A percentile compares a stretch with the other conserved stretches of the same genome.
Evolutionary conservation across 805 yeast species (phyloP).

Genomic region (Yamadazyma ubonensis): DNA sequence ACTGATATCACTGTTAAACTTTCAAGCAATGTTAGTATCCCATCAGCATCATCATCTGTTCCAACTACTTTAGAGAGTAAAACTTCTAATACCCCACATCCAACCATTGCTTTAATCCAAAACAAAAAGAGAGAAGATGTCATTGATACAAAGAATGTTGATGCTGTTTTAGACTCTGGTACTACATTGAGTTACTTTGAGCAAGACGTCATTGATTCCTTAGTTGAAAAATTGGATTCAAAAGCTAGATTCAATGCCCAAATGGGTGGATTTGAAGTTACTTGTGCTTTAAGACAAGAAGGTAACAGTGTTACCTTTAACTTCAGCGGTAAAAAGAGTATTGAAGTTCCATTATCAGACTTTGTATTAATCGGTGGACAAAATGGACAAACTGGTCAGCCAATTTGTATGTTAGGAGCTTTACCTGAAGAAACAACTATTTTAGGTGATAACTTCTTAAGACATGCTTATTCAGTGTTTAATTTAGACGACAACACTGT

Average conservation of each 20-base stretch:
- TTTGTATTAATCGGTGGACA: slow-evolving; percentile 16
- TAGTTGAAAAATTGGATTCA: slow-evolving; percentile 13
- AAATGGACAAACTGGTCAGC: slow-evolving; percentile 11
- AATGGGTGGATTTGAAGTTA: slow-evolving; percentile 15
- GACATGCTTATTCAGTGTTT: slow-evolving; percentile 62
- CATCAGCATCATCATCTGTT: slow-evolving; percentile 9
- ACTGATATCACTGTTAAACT: slow-evolving; percentile 17
- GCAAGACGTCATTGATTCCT: slow-evolving; percentile 9
- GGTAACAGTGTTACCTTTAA: slow-evolving; percentile 13
- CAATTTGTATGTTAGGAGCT: slow-evolving; percentile 16
- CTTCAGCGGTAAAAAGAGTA: slow-evolving; percentile 13
- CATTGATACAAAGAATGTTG: slow-evolving; percentile 4
- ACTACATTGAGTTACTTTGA: slow-evolving; percentile 21
- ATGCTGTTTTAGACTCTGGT: slow-evolving; percentile 21
- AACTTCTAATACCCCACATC: slow-evolving; percentile 6
- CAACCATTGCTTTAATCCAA: slow-evolving; percentile 13
- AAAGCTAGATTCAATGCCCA: slow-evolving; percentile 11
- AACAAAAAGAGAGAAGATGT: slow-evolving; percentile 9
- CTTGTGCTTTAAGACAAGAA: slow-evolving; percentile 14
- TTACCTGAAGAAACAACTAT: slow-evolving; percentile 11
- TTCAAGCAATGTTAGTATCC: slow-evolving; percentile 3
- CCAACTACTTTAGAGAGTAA: slow-evolving; percentile 11
- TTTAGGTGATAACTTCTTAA: slow-evolving; percentile 65
- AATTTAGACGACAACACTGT: slow-evolving; percentile 58
- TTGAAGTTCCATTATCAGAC: slow-evolving; percentile 18